phyloP scores from a whole-genome alignment of 2,329 filamentous ascomycete species.

The Pseudocercospora pini-densiflorae region DNA sequence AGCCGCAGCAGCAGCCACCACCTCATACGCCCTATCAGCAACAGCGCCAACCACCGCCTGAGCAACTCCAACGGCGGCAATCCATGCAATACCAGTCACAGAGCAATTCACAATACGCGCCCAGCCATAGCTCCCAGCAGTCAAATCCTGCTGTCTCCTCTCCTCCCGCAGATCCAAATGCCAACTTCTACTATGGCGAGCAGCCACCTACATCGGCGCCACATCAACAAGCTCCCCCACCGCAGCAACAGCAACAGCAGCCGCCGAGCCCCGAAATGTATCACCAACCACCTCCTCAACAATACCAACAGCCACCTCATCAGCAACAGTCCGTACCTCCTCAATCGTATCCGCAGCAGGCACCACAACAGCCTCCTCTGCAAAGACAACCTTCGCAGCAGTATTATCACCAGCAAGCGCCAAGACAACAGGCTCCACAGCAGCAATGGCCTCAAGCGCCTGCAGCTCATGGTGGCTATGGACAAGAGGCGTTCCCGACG shows the following conservation, averaged over 20 bases:
- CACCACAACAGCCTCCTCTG: constrained; percentile 24
- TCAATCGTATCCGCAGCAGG: constrained; percentile 21
- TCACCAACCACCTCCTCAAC: constrained; percentile 40
- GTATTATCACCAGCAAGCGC: constrained; percentile 25
- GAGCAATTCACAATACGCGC: constrained; percentile 42
- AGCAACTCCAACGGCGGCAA: constrained; percentile 34
- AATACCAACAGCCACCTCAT: constrained; percentile 33
- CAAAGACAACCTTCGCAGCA: constrained; percentile 30
- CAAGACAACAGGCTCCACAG: constrained; percentile 19
- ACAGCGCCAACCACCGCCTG: constrained; percentile 22
- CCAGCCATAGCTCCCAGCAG: constrained; percentile 38
- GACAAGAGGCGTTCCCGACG: constrained; percentile 40
- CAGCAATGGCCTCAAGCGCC: constrained; percentile 42
- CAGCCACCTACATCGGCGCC: constrained; percentile 24
- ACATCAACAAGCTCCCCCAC: constrained; percentile 18
- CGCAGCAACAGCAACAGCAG: constrained; percentile 24
- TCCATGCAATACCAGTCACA: constrained; percentile 38
- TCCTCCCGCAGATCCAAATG: constrained; percentile 55
- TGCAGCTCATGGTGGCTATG: constrained; percentile 37
- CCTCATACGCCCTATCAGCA: constrained; percentile 38
- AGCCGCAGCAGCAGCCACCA: constrained; percentile 33
- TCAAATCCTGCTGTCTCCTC: constrained; percentile 35
- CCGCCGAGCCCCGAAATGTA: constrained; percentile 39
- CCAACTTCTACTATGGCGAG: constrained; percentile 62
- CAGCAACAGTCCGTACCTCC: constrained; percentile 22